Evolutionary conservation across 352 stramenopile species (phyloP).

Genomic region (Phytophthora aleatoria): DNA sequence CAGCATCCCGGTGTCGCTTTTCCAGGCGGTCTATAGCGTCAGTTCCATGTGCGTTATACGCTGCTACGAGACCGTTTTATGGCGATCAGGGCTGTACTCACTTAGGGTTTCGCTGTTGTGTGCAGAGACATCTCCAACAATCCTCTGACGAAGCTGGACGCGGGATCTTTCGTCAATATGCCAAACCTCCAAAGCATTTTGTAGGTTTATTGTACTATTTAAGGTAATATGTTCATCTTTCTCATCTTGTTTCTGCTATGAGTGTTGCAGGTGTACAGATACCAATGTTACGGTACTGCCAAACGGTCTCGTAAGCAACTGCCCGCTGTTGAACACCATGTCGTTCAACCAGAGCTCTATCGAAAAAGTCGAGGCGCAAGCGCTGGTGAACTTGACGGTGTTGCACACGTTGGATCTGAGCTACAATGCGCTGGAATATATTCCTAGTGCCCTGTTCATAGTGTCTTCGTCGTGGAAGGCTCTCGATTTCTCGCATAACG

Average conservation of each 20-base stretch:
- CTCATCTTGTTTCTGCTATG: conserved; percentile 2
- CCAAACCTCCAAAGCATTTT: conserved; percentile 45
- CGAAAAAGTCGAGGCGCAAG: conserved; percentile 45
- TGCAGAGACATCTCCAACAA: conserved; percentile 63
- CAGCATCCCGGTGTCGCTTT: conserved; percentile 45
- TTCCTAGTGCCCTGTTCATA: conserved; percentile 47
- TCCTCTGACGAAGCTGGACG: conserved; percentile 51
- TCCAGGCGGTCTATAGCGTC: conserved; percentile 47
- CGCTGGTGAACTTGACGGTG: conserved; percentile 52
- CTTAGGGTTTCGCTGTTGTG: neutral
- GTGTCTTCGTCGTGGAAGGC: conserved; percentile 55
- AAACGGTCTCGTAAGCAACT: conserved; percentile 37
- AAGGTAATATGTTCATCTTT: neutral
- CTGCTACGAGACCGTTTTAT: neutral
- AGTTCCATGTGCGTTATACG: conserved; percentile 42
- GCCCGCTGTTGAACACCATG: conserved; percentile 42
- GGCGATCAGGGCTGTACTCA: neutral
- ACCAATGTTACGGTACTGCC: conserved; percentile 49
- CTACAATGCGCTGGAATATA: conserved; percentile 49
- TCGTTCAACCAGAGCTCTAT: conserved; percentile 56
- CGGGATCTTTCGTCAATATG: conserved; percentile 52
- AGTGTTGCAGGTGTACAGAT: conserved; percentile 37
- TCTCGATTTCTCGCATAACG: conserved; percentile 62
- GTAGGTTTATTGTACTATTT: conserved; percentile 26
- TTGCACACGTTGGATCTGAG: conserved; percentile 65